Evolutionary conservation across 208 protist genomes (phyloP), one percentile per base, ranked within the genome.

Genomic region (Leishmania major): DNA sequence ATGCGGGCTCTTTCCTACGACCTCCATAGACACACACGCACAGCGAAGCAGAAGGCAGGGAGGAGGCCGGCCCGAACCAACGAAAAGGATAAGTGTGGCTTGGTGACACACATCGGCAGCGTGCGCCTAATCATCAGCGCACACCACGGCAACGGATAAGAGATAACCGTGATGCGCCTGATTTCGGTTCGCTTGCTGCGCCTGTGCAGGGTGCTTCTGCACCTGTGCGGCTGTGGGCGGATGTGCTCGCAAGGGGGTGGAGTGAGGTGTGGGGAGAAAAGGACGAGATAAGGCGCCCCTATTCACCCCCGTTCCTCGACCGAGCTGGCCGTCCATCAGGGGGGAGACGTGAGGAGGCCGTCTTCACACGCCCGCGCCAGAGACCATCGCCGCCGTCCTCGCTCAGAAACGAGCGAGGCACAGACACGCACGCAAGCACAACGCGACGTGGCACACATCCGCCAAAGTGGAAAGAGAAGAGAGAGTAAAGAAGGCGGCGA

Each of bases 121-220:
- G 70, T 11, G 45, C 40, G 70, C 70, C 70, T 74, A 74, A 74
- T 74, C 70, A 45, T 74, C 70, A 74, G 70, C 70, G 45, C 70
- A 53, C 40, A 55, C 37, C 70, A 55, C 45, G 10, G 43, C 10
- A 28, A 55, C 5, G 45, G 45, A 53, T 13, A 17, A 35, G 70
- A 10, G 51, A 31, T 55, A 17, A 31, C 43, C 28, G 70, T 51
- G 45, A 31, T 51, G 28, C 8, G 25, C 25, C 70, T 74, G 70
- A 74, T 55, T 74, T 74, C 22, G 45, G 45, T 74, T 53, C 45
- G 40, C 70, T 31, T 25, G 45, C 45, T 74, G 45, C 22, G 10
- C 35, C 47, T 10, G 70, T 55, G 31, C 22, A n/a, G 6, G 28
- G 13, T 5, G 64, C 64, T 1, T 37, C 15, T 5, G n/a, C 47